Evolutionary conservation across 1,284 basidiomycete species (phyloP), one percentile per base, ranked within the genome.

Genomic region (Sanghuangporus sanghuang): DNA sequence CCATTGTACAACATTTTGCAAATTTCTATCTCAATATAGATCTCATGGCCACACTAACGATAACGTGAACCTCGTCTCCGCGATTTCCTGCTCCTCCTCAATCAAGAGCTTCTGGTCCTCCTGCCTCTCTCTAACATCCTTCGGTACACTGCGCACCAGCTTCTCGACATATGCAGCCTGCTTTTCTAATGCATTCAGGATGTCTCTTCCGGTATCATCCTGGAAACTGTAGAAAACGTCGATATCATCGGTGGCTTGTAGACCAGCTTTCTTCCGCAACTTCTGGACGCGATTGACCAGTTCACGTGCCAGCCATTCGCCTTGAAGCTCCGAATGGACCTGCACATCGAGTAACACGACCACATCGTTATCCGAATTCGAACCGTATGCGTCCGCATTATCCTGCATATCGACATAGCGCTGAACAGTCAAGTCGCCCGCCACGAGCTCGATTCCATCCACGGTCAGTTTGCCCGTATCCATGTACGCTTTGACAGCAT

Each of bases 221-320:
- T 91, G 89, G 73, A 97, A 93, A 65, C 77, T 78, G 79, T 96
- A 96, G 78, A 89, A 96, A 49, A 98, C 86, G 63, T 94, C 85
- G 50, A 98, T 88, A 72, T 97, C 94, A 74, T 99, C 97, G 11
- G 95, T 96, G 32, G 95, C 90, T 74, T 95, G 93, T 68, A 99
- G 79, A 1, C 95, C 95, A 1, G 95, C 95, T 75, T 95, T 94
- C 79, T 99, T 99, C 68, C 97, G 84, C 68, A 98, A 79, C 73
- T 95, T 94, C 80, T 99, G 97, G 57, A 99, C 90, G 60, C 96
- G 90, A 72, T 97, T 97, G 69, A 93, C 91, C 67, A 98, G 77
- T 74, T 97, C 95, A 57, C 97, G 85, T 53, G 94, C 89, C 44
- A 96, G 82, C 77, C 94, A 95, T 77, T 98, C 92, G 64, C 86